Conservation (phyloP, 768 basidiomycete species). For the Coprinopsis strossmayeri region DNA sequence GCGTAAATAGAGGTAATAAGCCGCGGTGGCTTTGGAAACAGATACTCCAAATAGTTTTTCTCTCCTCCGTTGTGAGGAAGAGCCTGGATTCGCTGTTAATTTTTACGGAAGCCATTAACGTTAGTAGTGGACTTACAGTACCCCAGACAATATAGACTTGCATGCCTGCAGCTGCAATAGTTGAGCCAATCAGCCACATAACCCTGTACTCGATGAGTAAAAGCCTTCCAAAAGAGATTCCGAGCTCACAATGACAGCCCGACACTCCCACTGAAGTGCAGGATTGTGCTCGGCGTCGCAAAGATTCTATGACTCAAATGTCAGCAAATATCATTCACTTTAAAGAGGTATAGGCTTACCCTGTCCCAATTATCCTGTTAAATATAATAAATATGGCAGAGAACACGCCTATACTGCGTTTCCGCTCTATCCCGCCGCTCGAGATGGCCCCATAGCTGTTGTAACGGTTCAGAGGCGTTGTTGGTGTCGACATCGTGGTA, state of each 20-base stretch:
- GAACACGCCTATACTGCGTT: no score
- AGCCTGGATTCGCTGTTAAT: conserved; percentile 25
- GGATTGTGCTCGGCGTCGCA: conserved; percentile 34
- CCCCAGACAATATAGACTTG: conserved; percentile 37
- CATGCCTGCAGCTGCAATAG: conserved; percentile 33
- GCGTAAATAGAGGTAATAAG: conserved; percentile 53
- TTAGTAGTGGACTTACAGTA: conserved; percentile 20
- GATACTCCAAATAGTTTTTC: conserved; percentile 63
- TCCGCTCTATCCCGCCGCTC: no score
- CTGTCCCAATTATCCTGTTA: no score
- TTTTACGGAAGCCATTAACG: not conserved
- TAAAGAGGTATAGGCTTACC: not conserved
- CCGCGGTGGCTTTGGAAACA: conserved; percentile 50
- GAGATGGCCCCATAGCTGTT: no score
- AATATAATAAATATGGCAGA: no score
- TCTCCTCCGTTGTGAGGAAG: conserved; percentile 64
- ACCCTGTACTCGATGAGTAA: no score
- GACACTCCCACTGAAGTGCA: conserved; percentile 32
- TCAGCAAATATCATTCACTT: not conserved
- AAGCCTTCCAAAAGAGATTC: no score
- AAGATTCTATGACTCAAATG: conserved; percentile 17
- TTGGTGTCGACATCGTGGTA: no score
- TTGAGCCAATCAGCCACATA: conserved; percentile 37
- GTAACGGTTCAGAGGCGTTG: no score
- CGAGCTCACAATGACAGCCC: conserved; percentile 34